These are phyloP conservation scores for Mycocentrospora acerina DNA, from an alignment of 2,329 filamentous ascomycete species.

Conservation along the genomic window DNA sequence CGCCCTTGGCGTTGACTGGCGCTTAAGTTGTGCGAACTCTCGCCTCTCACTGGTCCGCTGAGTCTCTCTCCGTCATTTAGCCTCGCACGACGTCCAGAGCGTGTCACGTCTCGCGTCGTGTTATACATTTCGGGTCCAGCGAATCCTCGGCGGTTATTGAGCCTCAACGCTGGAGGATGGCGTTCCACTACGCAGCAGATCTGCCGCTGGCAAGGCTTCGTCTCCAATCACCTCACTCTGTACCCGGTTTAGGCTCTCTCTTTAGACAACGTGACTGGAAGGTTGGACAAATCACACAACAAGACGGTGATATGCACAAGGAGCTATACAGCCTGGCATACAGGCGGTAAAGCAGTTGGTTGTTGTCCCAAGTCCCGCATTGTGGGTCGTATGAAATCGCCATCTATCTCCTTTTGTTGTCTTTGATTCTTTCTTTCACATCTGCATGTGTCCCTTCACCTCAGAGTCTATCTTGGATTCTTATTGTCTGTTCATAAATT, in stretches of 20 bases:
- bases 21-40: constrained; percentile 22
- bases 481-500: too few species aligned
- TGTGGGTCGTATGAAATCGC: constrained; percentile 12
- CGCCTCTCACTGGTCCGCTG: constrained; percentile 27
- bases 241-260: constrained; percentile 23
- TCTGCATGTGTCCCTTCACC: too few species aligned
- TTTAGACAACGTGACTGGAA: constrained; percentile 27
- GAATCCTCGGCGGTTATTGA: constrained; percentile 42
- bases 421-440: background rate
- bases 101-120: constrained; percentile 39
- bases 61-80: constrained; percentile 15
- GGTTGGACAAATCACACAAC: constrained; percentile 29
- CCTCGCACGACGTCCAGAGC: constrained; percentile 34
- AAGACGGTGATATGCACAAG: constrained; percentile 14
- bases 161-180: constrained; percentile 33
- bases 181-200: constrained; percentile 33
- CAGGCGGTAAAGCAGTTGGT: constrained; percentile 22
- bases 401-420: constrained; percentile 1
- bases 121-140: constrained; percentile 37
- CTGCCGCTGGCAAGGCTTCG: constrained; percentile 15
- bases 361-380: background rate
- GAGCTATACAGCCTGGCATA: constrained; percentile 31
- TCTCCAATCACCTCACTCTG: constrained; percentile 36
- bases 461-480: too few species aligned
- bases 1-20: constrained; percentile 13